Base-by-base conservation (phyloP, 192 early-diverging fungal species). In the Mortierella antarctica region DNA sequence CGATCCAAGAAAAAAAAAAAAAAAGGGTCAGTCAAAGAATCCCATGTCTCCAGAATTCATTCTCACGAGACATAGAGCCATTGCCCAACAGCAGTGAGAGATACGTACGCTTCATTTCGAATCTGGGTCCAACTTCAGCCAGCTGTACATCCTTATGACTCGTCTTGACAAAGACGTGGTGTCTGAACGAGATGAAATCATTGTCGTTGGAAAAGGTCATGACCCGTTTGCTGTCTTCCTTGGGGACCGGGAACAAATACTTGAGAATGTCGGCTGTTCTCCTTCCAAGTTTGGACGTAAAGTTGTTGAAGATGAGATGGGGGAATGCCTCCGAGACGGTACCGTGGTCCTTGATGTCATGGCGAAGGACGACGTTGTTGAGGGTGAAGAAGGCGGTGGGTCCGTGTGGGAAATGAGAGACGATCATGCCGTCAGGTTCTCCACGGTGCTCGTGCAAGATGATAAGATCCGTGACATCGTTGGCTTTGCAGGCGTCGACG, bases 291-390 rank as follows among this genome's bases (percentile, higher is more conserved):
- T 92, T 96, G 18, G 93, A 92, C 60, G 90, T 91, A 73, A 99
- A 98, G 73, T 95, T 96, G 75, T 98, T 86, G 86, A 99, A 96
- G 72, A 99, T 96, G 56, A 99, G 83, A 66, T 99, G 98, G 44
- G 98, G 98, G 80, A 89, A 98, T 47, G 96, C 96, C 84, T 99
- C 97, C 5, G 97, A 98, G 23, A 99, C 94, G 39, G 96, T 98
- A 61, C 98, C 98, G 68, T 95, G 88, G 75, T 98, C 94, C 69
- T 95, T 91, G 79, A 99, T 97, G 83, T 99, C 98, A 85, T 99
- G 98, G 17, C 98, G 90, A 65, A 99, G 85, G 2, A 98, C 97
- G 45, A 99, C 97, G 73, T 99, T 98, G 88, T 97, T 96, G 62
- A 99, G 88, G 15, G 96, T 94, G 84, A 99, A 99, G 84, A 96